Base-by-base conservation (phyloP, 2,329 filamentous ascomycete genomes). In the Phaeomoniella chlamydospora region DNA sequence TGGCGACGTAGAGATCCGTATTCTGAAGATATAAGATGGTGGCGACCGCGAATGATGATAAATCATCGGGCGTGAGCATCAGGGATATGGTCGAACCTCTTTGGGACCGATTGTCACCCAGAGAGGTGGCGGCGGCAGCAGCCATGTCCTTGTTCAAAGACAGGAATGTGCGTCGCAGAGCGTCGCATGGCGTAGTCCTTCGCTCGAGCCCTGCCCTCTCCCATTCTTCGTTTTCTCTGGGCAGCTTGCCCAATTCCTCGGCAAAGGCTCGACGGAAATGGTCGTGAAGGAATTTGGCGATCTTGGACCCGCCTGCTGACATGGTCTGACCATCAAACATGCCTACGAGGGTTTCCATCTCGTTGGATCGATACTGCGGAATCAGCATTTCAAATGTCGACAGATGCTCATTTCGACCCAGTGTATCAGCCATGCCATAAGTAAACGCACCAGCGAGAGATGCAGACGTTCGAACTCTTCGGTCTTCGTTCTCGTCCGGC, bases 311-410 rank as follows among this genome's bases (percentile, higher is more conserved):
- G 41, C 87, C 83, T 41, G 75, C 86, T 2, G 84, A 83, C 39
- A 92, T 68, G n/a, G 79, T 74, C 53, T 94, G 84, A 3, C 90
- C 90, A 53, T 98, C 92, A 51, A 98, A 98, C 57, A 98, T 70
- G n/a, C 88, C 90, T 32, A 98, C 63, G 2, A 98, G 68, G 31
- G 84, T 87, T 56, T 96, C 87, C 31, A 84, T 80, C 46, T 96
- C 86, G 36, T 81, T 83, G 12, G 86, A 82, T 50, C 87, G 81
- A 61, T 94, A 90, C 32, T 84, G 76, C 9, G 90, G 90, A 18
- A 96, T 83, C 14, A 98, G 85, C 60, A 98, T 78, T 54, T 98
- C 90, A 40, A 96, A 80, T 2, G 87, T 94, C 4, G 90, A 96
- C 35, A 98, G 62, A 55, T 98, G 90, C 57, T 98, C 90, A 47